These are phyloP conservation scores for Penicillium desertorum DNA, from an alignment of 495 filamentous ascomycete species.

Conservation along the genomic window DNA sequence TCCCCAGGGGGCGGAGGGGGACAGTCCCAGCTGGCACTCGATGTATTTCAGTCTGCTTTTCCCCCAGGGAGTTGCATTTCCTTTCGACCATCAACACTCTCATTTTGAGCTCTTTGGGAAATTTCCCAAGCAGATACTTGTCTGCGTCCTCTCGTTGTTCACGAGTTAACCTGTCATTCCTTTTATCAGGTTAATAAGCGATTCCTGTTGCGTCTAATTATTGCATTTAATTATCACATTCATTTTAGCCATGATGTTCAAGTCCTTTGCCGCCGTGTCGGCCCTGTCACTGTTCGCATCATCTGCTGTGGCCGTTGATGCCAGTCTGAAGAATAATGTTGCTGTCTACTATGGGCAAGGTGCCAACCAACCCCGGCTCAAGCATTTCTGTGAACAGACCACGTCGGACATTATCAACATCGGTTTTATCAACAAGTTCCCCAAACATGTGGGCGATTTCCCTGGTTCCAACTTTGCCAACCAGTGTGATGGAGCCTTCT, in stretches of 20 bases:
- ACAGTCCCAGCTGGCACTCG: neutral
- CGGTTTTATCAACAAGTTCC: conserved; percentile 65
- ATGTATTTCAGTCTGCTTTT: conserved; percentile 3
- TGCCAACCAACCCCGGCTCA: conserved; percentile 44
- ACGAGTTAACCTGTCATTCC: conserved; percentile 16
- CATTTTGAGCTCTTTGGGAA: conserved; percentile 22
- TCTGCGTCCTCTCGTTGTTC: conserved; percentile 53
- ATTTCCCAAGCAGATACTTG: conserved; percentile 40
- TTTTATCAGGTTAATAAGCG: conserved; percentile 21
- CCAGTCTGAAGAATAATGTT: conserved; percentile 54
- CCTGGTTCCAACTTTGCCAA: conserved; percentile 67
- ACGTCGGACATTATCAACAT: conserved; percentile 66
- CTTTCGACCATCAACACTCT: conserved; percentile 23
- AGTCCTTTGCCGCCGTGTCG: conserved; percentile 27
- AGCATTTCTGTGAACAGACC: conserved; percentile 57
- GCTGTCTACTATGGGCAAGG: conserved; percentile 66
- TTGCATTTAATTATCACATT: conserved; percentile 14
- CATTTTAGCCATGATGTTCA: conserved; percentile 38
- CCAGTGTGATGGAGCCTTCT: conserved; percentile 57
- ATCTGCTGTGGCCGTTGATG: conserved; percentile 48
- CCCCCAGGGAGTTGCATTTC: conserved; percentile 1
- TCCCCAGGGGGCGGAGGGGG: conserved; percentile 5
- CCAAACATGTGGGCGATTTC: conserved; percentile 51
- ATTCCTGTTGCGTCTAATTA: conserved; percentile 17
- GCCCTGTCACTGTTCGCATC: conserved; percentile 33